Conservation (phyloP, 495 filamentous ascomycete species). For the Penicillium robsamsonii region DNA sequence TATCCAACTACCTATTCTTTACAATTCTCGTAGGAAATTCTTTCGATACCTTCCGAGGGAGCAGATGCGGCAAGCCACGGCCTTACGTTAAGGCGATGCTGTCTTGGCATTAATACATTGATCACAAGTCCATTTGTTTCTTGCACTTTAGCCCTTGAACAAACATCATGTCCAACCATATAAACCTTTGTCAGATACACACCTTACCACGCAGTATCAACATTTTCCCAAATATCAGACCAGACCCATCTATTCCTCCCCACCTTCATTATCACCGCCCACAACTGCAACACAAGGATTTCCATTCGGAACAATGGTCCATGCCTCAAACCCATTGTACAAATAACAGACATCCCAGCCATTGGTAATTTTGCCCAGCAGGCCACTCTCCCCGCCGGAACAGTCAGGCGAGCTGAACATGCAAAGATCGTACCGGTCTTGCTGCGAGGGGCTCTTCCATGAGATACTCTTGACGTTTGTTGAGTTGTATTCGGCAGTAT, state of each 20-base stretch:
- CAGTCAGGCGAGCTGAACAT: constrained; percentile 25
- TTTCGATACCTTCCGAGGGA: too few relatives aligned
- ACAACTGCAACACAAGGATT: constrained; percentile 14
- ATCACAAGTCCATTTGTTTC: background rate
- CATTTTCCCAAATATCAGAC: background rate
- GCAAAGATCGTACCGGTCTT: constrained; percentile 25
- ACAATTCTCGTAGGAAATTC: background rate
- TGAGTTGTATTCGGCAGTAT: constrained; percentile 9
- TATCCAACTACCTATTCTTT: background rate
- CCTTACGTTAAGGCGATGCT: too few relatives aligned
- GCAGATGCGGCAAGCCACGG: too few relatives aligned
- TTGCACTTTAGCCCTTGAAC: background rate
- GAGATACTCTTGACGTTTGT: constrained; percentile 28
- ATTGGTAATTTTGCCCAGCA: constrained; percentile 22
- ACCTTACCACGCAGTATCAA: background rate
- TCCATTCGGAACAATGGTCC: constrained; percentile 25
- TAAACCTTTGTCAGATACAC: background rate
- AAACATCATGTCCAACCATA: background rate
- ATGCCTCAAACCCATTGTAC: constrained; percentile 27
- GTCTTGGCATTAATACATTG: too few relatives aligned
- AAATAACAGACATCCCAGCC: constrained; percentile 35
- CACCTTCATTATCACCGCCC: background rate
- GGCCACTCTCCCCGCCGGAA: background rate
- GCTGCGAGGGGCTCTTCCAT: constrained; percentile 28
- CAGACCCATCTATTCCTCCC: background rate